phyloP scores from a whole-genome alignment of 257 asterid genomes.

The Nicotiana undulata region DNA sequence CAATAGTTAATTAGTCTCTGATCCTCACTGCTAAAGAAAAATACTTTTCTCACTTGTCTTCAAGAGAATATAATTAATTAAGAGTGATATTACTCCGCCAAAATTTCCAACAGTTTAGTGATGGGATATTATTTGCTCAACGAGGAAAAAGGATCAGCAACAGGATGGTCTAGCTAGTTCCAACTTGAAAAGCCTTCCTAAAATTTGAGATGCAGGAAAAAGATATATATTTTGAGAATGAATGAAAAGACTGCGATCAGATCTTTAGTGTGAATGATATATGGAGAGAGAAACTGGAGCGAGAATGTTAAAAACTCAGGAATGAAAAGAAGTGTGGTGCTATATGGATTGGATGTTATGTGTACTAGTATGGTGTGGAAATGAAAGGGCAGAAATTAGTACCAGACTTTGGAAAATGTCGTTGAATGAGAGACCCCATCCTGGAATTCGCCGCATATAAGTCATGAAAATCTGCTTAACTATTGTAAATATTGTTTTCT shows the following conservation, averaged over 20 bases:
- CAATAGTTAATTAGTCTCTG: not conserved
- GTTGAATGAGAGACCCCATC: conserved; percentile 60
- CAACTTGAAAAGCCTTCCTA: not conserved
- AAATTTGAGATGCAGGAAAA: not conserved
- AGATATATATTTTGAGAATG: not conserved
- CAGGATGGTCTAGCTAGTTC: not conserved
- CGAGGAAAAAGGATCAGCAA: not conserved
- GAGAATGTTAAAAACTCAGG: not conserved
- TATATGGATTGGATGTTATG: not conserved
- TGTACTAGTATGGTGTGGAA: conserved; percentile 2
- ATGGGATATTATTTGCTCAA: not conserved
- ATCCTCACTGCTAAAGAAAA: not conserved
- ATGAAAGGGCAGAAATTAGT: conserved; percentile 8
- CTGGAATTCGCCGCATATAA: conserved; percentile 40
- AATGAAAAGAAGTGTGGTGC: not conserved
- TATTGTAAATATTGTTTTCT: conserved; percentile 21
- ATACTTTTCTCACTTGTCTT: too few relatives aligned
- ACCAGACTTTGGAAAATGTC: conserved; percentile 43
- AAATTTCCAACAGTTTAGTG: not conserved
- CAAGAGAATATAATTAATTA: too few relatives aligned
- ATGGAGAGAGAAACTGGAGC: not conserved
- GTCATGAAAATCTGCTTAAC: conserved; percentile 40
- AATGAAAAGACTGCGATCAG: not conserved
- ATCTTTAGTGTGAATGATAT: not conserved
- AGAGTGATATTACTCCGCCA: too few relatives aligned